Evolutionary conservation across 2,329 filamentous ascomycete genomes (phyloP).

Genomic region (Pseudogymnoascus sp.): DNA sequence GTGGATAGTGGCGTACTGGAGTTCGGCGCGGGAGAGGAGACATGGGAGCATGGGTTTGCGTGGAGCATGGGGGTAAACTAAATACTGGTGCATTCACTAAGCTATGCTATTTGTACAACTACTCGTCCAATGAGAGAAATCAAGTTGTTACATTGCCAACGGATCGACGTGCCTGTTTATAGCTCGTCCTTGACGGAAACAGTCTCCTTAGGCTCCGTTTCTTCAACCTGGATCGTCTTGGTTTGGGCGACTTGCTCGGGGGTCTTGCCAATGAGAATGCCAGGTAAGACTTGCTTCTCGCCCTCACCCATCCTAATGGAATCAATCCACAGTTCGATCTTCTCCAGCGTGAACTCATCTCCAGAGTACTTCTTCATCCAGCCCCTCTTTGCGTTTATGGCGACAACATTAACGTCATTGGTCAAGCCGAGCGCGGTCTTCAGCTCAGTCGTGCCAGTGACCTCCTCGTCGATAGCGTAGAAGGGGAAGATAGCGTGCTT

Average conservation of each 20-base stretch:
- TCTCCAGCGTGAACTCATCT: conserved; percentile 45
- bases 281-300: conserved; percentile 65
- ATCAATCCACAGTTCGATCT: conserved; percentile 81
- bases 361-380: conserved; percentile 71
- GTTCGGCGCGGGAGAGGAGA: conserved; percentile 2
- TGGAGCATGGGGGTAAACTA: conserved; percentile 17
- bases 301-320: conserved; percentile 85
- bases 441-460: conserved; percentile 47
- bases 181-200: not conserved
- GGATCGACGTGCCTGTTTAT: not conserved
- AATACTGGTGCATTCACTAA: conserved; percentile 4
- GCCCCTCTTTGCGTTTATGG: conserved; percentile 72
- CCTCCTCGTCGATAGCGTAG: conserved; percentile 60
- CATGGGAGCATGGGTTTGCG: conserved; percentile 14
- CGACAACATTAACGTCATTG: conserved; percentile 61
- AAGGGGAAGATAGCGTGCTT: conserved; percentile 73
- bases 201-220: not conserved
- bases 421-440: conserved; percentile 55
- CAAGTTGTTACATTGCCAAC: conserved; percentile 1
- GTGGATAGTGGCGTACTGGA: conserved; percentile 23
- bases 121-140: not conserved
- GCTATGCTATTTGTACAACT: conserved; percentile 2
- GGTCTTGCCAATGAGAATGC: conserved; percentile 39
- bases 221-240: conserved; percentile 3
- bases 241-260: conserved; percentile 23